Evolutionary conservation across 352 stramenopile genomes (phyloP).

Genomic region (Thalassiosira hispida): DNA sequence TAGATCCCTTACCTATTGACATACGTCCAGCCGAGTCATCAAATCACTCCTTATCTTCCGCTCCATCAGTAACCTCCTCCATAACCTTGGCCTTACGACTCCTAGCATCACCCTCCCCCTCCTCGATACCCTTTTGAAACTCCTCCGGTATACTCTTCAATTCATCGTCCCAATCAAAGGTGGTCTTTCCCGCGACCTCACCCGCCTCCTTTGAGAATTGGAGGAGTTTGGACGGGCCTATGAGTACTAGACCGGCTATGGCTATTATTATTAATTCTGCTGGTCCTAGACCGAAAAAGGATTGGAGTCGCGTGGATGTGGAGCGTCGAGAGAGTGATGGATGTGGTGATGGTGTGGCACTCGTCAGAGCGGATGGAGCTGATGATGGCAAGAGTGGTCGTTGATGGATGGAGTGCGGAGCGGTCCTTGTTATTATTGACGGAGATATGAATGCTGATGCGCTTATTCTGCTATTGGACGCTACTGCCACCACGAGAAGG

Average conservation of each 20-base stretch:
- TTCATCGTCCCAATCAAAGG: slow-evolving; percentile 12
- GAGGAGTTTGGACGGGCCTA: slow-evolving; percentile 70
- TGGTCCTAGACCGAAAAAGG: slow-evolving; percentile 70
- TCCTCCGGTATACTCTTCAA: slow-evolving; percentile 66
- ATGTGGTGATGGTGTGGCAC: background rate
- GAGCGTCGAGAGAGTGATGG: background rate
- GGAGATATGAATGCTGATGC: background rate
- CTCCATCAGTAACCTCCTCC: slow-evolving; percentile 33
- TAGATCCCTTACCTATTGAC: too few relatives aligned
- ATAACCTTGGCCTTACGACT: slow-evolving; percentile 55
- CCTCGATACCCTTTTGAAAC: slow-evolving; percentile 70
- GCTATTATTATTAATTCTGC: slow-evolving; percentile 67
- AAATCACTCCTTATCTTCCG: background rate
- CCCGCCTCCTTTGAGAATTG: slow-evolving; percentile 61
- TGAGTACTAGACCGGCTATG: slow-evolving; percentile 59
- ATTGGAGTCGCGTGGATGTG: slow-evolving; percentile 17
- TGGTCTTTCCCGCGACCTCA: slow-evolving; percentile 63
- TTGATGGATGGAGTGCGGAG: background rate
- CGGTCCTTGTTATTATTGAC: background rate
- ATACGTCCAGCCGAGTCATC: too few relatives aligned
- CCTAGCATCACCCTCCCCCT: slow-evolving; percentile 66
- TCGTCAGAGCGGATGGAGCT: background rate
- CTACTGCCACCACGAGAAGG: background rate
- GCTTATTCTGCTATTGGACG: background rate
- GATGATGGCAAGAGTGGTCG: background rate